These are phyloP conservation scores for Fusarium tjaetaba DNA, from an alignment of 2,329 filamentous ascomycete species.

Conservation along the genomic window DNA sequence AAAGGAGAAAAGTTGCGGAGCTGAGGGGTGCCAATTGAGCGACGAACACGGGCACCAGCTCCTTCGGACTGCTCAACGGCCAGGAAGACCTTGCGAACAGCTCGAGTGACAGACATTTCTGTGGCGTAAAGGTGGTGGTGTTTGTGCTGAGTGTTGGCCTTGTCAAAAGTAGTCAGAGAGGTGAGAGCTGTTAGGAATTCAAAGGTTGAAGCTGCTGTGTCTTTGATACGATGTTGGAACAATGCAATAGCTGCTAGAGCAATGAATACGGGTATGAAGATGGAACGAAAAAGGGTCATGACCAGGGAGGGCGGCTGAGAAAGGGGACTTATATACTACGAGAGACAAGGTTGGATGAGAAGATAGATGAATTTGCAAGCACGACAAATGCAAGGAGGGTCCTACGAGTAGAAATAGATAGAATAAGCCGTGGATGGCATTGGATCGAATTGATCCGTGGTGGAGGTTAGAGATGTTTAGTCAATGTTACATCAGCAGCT, in stretches of 20 bases:
- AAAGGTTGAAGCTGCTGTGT: conserved; percentile 31
- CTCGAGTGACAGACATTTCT: conserved; percentile 75
- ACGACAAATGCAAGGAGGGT: conserved; percentile 26
- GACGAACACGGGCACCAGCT: conserved; percentile 84
- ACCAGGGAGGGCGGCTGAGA: conserved; percentile 24
- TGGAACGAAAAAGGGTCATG: conserved; percentile 47
- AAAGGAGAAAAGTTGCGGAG: conserved; percentile 91
- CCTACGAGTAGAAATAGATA: conserved; percentile 30
- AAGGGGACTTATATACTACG: conserved; percentile 36
- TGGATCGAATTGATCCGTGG: conserved; percentile 15
- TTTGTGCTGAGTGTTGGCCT: conserved; percentile 9
- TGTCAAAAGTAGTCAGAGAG: not conserved
- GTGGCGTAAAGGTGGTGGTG: conserved; percentile 48
- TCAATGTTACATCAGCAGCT: conserved; percentile 44
- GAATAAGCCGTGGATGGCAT: conserved; percentile 16
- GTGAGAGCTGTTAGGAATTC: conserved; percentile 27
- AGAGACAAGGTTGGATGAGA: conserved; percentile 15
- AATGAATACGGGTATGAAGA: conserved; percentile 45
- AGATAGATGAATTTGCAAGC: conserved; percentile 15
- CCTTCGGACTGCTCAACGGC: conserved; percentile 90
- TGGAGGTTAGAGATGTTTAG: conserved; percentile 35
- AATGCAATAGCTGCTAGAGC: conserved; percentile 44
- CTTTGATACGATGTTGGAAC: conserved; percentile 39
- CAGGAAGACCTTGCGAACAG: conserved; percentile 84
- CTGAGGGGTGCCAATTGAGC: conserved; percentile 85